Evolutionary conservation across 2,329 filamentous ascomycete genomes (phyloP).

Genomic region (Epichloe coenophiala): DNA sequence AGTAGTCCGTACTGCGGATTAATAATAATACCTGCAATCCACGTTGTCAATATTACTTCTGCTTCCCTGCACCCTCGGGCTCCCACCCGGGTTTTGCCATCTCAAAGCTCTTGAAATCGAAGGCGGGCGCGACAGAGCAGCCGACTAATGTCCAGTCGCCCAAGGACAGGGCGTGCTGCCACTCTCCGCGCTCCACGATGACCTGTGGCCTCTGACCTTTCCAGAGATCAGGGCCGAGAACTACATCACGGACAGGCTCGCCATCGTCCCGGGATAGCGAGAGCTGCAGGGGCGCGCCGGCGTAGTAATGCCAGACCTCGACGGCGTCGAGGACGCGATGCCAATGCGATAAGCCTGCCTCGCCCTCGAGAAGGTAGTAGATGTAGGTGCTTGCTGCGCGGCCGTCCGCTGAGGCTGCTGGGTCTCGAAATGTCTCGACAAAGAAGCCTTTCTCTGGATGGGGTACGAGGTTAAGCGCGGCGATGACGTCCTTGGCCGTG

Average conservation of each 20-base stretch:
- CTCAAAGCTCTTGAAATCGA: slow-evolving; percentile 15
- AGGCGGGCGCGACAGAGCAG: slow-evolving; percentile 16
- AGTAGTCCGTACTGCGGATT: too few relatives aligned
- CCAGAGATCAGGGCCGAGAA: slow-evolving; percentile 31
- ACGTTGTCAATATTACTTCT: not conserved
- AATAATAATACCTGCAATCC: not conserved
- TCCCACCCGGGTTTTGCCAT: slow-evolving; percentile 19
- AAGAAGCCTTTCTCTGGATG: slow-evolving; percentile 37
- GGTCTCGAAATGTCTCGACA: slow-evolving; percentile 32
- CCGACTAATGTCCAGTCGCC: slow-evolving; percentile 37
- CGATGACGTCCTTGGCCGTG: slow-evolving; percentile 29
- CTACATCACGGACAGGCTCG: slow-evolving; percentile 17
- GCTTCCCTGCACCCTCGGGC: slow-evolving; percentile 9
- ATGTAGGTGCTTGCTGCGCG: slow-evolving; percentile 35
- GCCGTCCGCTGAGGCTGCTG: slow-evolving; percentile 8
- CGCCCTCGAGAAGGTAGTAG: slow-evolving; percentile 37
- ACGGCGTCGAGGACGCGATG: slow-evolving; percentile 33
- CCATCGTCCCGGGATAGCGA: slow-evolving; percentile 31
- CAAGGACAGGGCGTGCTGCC: slow-evolving; percentile 32
- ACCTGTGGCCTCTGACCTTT: slow-evolving; percentile 29
- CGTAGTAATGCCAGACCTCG: slow-evolving; percentile 41
- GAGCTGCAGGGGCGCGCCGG: slow-evolving; percentile 33
- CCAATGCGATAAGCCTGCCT: slow-evolving; percentile 30
- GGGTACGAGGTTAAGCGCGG: slow-evolving; percentile 26
- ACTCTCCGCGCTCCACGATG: slow-evolving; percentile 24